These are phyloP conservation scores for Aspergillus pseudoviridinutans DNA, from an alignment of 2,329 filamentous ascomycete genomes.

Conservation along the genomic window DNA sequence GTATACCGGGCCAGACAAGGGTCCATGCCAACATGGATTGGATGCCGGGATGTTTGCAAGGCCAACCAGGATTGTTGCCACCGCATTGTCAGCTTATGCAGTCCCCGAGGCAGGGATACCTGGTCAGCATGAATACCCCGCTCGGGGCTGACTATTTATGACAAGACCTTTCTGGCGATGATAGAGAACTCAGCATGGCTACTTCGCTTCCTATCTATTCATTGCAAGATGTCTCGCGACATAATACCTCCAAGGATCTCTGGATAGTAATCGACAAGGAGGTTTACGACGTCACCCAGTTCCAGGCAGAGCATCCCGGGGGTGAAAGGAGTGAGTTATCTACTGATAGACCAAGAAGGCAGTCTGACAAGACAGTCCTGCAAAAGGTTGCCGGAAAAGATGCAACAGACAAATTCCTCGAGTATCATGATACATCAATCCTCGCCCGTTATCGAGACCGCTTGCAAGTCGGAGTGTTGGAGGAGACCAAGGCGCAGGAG, in stretches of 20 bases:
- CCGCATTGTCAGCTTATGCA: too few species aligned
- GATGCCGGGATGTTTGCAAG: too few species aligned
- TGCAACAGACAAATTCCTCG: conserved; percentile 2
- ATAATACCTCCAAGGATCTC: conserved; percentile 1
- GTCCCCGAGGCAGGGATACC: too few species aligned
- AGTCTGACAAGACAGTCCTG: conserved; percentile 1
- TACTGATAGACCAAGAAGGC: too few species aligned
- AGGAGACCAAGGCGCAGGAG: background rate
- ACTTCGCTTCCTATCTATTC: background rate
- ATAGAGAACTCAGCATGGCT: background rate
- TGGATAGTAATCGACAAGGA: conserved; percentile 19
- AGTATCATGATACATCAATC: conserved; percentile 1
- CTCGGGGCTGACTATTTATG: background rate
- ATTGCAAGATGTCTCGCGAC: background rate
- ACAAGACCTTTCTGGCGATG: background rate
- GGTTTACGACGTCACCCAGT: conserved; percentile 17
- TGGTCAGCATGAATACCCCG: background rate
- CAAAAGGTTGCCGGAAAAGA: conserved; percentile 1
- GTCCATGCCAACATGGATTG: too few species aligned
- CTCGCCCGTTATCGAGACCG: conserved; percentile 2
- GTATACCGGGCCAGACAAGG: too few species aligned
- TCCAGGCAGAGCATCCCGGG: conserved; percentile 19
- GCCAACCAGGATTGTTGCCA: too few species aligned
- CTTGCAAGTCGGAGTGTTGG: conserved; percentile 1
- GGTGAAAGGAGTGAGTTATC: background rate